phyloP scores from a whole-genome alignment of 495 filamentous ascomycete species.

The Xylaria palmicola region DNA sequence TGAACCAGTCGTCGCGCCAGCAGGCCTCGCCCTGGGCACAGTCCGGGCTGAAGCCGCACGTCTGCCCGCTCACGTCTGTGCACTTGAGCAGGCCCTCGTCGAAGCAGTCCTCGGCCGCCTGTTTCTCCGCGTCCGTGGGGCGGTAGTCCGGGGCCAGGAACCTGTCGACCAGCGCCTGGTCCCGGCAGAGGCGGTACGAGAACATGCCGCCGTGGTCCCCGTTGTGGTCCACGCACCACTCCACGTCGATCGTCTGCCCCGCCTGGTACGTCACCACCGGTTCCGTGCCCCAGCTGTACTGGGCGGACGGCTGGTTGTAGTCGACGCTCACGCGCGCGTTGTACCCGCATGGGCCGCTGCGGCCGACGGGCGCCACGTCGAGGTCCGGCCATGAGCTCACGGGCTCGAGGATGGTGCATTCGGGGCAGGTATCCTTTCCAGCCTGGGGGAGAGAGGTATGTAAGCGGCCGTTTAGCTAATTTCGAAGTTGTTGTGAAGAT shows the following conservation, averaged over 20 bases:
- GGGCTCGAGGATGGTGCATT: constrained; percentile 58
- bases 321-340: constrained; percentile 55
- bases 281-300: constrained; percentile 42
- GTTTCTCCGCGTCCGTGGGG: constrained; percentile 54
- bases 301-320: constrained; percentile 49
- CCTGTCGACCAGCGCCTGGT: constrained; percentile 52
- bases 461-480: constrained; percentile 2
- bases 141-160: constrained; percentile 51
- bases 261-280: constrained; percentile 47
- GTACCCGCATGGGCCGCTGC: constrained; percentile 56
- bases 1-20: constrained; percentile 59
- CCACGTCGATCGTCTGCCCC: constrained; percentile 47
- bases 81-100: constrained; percentile 48
- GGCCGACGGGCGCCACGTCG: constrained; percentile 44
- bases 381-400: constrained; percentile 53
- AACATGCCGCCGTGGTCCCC: constrained; percentile 63
- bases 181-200: constrained; percentile 54
- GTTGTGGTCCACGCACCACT: constrained; percentile 61
- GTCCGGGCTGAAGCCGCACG: constrained; percentile 53
- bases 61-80: constrained; percentile 53
- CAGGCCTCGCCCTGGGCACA: constrained; percentile 47
- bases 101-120: constrained; percentile 56
- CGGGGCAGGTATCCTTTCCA: constrained; percentile 53
- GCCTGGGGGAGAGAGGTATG: constrained; percentile 29
- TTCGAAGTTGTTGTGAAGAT: too few species aligned